Conservation (phyloP, 2,329 filamentous ascomycete species). For the Beauveria varroae region DNA sequence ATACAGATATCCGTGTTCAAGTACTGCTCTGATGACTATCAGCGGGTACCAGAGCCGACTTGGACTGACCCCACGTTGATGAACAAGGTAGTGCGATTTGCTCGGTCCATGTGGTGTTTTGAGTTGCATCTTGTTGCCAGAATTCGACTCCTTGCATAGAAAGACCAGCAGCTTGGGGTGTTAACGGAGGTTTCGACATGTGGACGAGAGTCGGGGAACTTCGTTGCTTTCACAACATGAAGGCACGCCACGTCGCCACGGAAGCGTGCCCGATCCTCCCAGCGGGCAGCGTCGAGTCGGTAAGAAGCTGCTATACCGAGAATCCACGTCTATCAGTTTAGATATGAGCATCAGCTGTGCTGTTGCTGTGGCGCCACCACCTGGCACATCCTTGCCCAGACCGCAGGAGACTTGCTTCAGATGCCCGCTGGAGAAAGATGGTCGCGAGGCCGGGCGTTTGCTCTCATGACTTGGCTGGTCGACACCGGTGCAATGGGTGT, state of each 20-base stretch:
- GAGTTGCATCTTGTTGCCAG: not conserved
- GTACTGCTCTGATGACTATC: not conserved
- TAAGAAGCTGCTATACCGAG: not conserved
- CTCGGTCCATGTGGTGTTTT: not conserved
- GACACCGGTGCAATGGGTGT: not conserved
- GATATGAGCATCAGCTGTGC: not conserved
- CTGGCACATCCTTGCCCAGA: not conserved
- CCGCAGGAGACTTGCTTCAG: not conserved
- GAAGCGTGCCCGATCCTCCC: not conserved
- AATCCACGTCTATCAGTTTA: not conserved
- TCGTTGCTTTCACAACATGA: not conserved
- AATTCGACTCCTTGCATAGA: not conserved
- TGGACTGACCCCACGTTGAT: not conserved
- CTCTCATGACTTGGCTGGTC: not conserved
- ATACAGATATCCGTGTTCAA: not conserved
- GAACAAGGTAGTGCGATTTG: not conserved
- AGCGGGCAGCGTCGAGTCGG: not conserved
- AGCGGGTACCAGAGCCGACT: conserved; percentile 5
- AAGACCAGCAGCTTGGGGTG: not conserved
- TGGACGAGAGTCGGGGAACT: not conserved
- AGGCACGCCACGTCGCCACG: not conserved
- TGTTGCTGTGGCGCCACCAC: not conserved
- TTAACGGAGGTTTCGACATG: not conserved
- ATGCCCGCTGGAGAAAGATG: not conserved
- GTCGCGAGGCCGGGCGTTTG: not conserved